A percentile compares a stretch with the other conserved stretches of the same genome.
These are phyloP conservation scores for Colletotrichum lentis DNA, from an alignment of 2,329 filamentous ascomycete genomes.

Conservation along the genomic window DNA sequence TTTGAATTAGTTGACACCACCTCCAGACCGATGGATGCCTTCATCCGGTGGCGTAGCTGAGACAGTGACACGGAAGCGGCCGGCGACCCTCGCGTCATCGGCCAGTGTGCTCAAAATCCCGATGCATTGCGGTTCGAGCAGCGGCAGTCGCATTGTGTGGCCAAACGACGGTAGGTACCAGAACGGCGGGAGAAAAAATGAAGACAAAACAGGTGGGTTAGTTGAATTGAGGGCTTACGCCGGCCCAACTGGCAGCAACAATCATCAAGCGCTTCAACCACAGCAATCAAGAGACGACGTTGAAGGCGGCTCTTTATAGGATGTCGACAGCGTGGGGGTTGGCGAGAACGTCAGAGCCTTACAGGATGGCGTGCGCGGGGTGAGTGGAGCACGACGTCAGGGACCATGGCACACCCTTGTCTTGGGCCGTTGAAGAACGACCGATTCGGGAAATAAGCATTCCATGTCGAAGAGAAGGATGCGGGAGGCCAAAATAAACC, in stretches of 20 bases:
- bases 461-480: background rate
- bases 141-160: no score
- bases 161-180: background rate
- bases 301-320: slow-evolving; percentile 25
- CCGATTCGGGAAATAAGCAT: slow-evolving; percentile 20
- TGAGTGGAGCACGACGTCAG: slow-evolving; percentile 27
- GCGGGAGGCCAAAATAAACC: background rate
- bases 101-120: background rate
- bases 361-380: slow-evolving; percentile 38
- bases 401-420: slow-evolving; percentile 36
- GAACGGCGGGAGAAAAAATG: background rate
- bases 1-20: background rate
- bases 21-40: background rate
- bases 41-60: background rate
- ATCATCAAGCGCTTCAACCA: background rate
- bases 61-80: background rate
- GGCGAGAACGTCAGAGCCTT: slow-evolving; percentile 35
- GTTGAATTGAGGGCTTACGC: no score
- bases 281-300: slow-evolving; percentile 29
- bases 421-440: slow-evolving; percentile 19
- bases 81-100: background rate
- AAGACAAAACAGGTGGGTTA: background rate
- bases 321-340: slow-evolving; percentile 32
- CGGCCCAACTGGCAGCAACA: background rate
- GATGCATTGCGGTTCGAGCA: background rate